Percentiles rank a stretch among this genome's conserved stretches.
phyloP scores from a whole-genome alignment of 306 rosid genomes.

The Cucurbita argyrosperma region DNA sequence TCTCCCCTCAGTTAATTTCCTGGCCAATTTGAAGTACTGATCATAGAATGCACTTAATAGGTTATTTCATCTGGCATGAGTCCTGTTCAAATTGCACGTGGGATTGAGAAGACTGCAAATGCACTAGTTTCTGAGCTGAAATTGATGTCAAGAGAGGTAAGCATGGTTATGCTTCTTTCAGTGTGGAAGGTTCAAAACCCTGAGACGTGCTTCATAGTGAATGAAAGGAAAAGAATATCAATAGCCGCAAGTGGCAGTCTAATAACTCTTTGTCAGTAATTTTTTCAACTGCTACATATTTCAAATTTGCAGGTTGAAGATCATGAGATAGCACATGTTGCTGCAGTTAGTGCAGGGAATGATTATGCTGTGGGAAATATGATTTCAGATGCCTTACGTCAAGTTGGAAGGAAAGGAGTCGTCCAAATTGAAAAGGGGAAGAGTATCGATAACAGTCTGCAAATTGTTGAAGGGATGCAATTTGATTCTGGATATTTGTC shows the following conservation, averaged over 20 bases:
- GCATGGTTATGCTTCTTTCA: not conserved
- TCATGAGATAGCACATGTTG: constrained; percentile 68
- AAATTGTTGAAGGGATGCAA: constrained; percentile 92
- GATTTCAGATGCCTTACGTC: constrained; percentile 62
- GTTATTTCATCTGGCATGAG: constrained; percentile 82
- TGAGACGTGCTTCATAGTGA: not conserved
- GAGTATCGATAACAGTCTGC: constrained; percentile 38
- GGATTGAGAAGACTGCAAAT: constrained; percentile 70
- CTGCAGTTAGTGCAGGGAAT: constrained; percentile 85
- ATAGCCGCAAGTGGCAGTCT: constrained; percentile 1
- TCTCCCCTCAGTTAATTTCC: not conserved
- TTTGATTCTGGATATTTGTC: constrained; percentile 81
- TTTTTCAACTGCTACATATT: constrained; percentile 12
- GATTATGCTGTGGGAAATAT: constrained; percentile 65
- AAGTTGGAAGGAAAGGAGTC: constrained; percentile 71
- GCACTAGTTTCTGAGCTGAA: constrained; percentile 74
- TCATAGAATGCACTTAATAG: constrained; percentile 22
- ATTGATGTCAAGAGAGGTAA: constrained; percentile 68
- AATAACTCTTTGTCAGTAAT: not conserved
- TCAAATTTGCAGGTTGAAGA: constrained; percentile 52
- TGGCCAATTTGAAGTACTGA: not conserved
- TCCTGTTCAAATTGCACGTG: constrained; percentile 82
- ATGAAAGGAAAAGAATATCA: not conserved
- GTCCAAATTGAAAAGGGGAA: constrained; percentile 74
- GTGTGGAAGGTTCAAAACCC: not conserved